Evolutionary conservation across 306 rosid species (phyloP), one percentile per base, ranked within the genome.

Genomic region (Citrullus mucosospermus): DNA sequence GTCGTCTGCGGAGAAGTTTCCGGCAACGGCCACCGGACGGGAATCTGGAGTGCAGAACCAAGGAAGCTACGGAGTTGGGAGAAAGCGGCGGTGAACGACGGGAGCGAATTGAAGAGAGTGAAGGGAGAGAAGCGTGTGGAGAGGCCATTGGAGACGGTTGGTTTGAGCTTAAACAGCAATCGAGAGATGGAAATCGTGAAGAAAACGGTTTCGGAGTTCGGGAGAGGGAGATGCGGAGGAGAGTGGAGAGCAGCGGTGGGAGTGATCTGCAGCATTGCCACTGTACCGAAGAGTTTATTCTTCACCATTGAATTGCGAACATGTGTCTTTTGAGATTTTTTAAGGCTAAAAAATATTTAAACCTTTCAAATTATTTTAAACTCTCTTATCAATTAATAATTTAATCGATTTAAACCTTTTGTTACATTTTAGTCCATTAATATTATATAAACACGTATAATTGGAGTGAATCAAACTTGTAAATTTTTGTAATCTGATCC

Each of bases 81-180:
- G 83, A 54, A 30, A 18, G 6, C 20, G 57, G n/a, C 14, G 78
- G 82, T 17, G 83, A 80, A 69, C 84, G 77, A 22, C 82, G 81
- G 3, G 81, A 66, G 58, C 71, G 69, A 80, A 87, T 78, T 38
- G 78, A 85, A 25, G 90, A 78, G 10, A 84, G 46, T 16, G 87
- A 53, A 59, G 87, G 76, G 59, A 88, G 38, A 5, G 87, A 84
- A 62, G 78, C 58, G 43, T 76, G 86, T 17, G 84, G 14, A 48
- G 90, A 80, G 36, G 85, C 86, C 86, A 95, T 91, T 84, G 96
- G 56, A 65, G 71, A 50, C 38, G 44, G 2, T 43, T 25, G 14
- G 4, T 17, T 15, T 62, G 58, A 73, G 77, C 22, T 14, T 28
- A 11, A 72, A 48, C 15, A 51, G 77, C 6, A 15, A 16, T 71